These are phyloP conservation scores for Phlebiopsis flavidoalba DNA, from an alignment of 768 basidiomycete species.

Conservation along the genomic window DNA sequence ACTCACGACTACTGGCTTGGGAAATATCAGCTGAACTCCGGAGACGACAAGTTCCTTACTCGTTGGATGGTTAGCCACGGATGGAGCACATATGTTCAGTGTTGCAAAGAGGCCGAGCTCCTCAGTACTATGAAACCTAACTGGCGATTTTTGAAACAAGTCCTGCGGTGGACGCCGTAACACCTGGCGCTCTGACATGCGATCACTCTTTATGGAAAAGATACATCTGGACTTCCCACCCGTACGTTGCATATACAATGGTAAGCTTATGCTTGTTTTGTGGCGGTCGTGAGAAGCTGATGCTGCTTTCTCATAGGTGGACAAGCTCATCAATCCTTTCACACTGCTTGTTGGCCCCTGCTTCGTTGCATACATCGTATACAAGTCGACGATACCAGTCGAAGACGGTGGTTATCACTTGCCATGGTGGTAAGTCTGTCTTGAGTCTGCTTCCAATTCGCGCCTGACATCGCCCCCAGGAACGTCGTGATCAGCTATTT, in stretches of 20 bases:
- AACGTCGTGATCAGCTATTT: conserved; percentile 64
- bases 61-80: conserved; percentile 96
- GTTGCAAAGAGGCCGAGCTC: conserved; percentile 80
- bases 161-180: conserved; percentile 90
- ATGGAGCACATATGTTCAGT: conserved; percentile 92
- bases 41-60: conserved; percentile 92
- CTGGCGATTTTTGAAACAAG: conserved; percentile 94
- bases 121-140: conserved; percentile 95
- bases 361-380: conserved; percentile 71
- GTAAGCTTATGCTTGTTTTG: conserved; percentile 34
- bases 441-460: not conserved
- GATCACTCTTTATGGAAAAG: conserved; percentile 87
- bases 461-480: conserved; percentile 31
- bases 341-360: conserved; percentile 82
- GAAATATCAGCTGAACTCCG: conserved; percentile 92
- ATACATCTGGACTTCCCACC: conserved; percentile 83
- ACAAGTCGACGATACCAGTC: conserved; percentile 68
- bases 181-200: conserved; percentile 88
- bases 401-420: conserved; percentile 73
- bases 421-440: conserved; percentile 65
- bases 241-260: conserved; percentile 84
- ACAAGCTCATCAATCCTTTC: conserved; percentile 82
- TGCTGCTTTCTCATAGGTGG: conserved; percentile 43
- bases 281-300: conserved; percentile 5
- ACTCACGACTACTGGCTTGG: conserved; percentile 93